A percentile compares a stretch with the other conserved stretches of the same genome.
These are phyloP conservation scores for Wickerhamiella brachini DNA, from an alignment of 805 yeast species.

Conservation along the genomic window DNA sequence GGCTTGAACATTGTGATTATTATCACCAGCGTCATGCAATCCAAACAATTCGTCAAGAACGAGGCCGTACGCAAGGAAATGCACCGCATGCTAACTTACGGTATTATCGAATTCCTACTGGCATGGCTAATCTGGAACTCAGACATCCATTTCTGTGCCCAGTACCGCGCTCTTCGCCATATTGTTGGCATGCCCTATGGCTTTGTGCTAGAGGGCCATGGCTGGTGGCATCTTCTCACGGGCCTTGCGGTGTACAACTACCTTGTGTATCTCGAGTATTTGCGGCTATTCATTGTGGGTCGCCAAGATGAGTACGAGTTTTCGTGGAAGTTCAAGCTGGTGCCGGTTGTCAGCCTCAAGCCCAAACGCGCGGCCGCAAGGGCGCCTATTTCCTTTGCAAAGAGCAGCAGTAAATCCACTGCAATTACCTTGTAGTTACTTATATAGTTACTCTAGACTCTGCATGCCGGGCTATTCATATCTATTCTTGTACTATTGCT, in stretches of 20 bases:
- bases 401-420: neutral
- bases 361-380: neutral
- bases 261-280: constrained; percentile 62
- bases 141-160: constrained; percentile 65
- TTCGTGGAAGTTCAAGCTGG: constrained; percentile 45
- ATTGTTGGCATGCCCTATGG: constrained; percentile 73
- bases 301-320: constrained; percentile 42
- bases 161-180: constrained; percentile 47
- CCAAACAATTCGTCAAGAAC: constrained; percentile 40
- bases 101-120: constrained; percentile 46
- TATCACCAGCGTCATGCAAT: constrained; percentile 39
- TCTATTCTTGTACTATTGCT: too few relatives aligned
- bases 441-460: neutral
- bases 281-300: constrained; percentile 52
- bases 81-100: constrained; percentile 41
- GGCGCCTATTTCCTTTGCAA: neutral
- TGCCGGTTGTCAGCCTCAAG: constrained; percentile 15
- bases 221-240: constrained; percentile 78
- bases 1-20: constrained; percentile 62
- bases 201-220: constrained; percentile 76
- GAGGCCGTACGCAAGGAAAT: constrained; percentile 33
- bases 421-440: neutral
- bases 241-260: constrained; percentile 82
- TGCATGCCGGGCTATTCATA: too few relatives aligned
- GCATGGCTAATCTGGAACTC: constrained; percentile 84